These are phyloP conservation scores for Casuarina cunninghamiana DNA, from an alignment of 306 rosid genomes.

Conservation along the genomic window DNA sequence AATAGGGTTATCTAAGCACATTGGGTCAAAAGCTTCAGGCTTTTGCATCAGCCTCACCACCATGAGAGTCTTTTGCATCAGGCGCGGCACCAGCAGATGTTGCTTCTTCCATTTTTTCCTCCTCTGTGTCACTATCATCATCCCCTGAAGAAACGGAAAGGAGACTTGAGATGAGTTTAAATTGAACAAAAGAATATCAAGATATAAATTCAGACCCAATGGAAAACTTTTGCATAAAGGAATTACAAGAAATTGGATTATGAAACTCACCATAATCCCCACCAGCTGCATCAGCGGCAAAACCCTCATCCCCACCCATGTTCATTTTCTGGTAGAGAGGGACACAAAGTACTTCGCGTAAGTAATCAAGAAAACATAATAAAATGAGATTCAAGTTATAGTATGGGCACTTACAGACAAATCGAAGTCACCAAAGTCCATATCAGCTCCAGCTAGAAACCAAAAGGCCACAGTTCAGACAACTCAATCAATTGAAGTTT, in stretches of 20 bases:
- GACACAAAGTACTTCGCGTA: not conserved
- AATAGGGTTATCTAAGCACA: not conserved
- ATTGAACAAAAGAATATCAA: not conserved
- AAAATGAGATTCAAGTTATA: not conserved
- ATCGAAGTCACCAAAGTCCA: conserved; percentile 50
- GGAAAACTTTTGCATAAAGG: not conserved
- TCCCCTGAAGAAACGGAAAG: not conserved
- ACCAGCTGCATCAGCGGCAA: conserved; percentile 16
- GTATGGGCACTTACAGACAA: conserved; percentile 49
- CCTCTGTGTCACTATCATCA: conserved; percentile 30
- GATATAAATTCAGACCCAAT: not conserved
- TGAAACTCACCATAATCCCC: conserved; percentile 29
- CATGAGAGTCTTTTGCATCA: conserved; percentile 9
- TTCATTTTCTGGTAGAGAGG: conserved; percentile 26
- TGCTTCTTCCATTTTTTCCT: conserved; percentile 8
- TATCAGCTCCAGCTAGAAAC: conserved; percentile 45
- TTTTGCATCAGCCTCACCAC: not conserved
- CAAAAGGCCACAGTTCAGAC: not conserved
- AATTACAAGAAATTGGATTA: not conserved
- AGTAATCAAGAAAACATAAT: not conserved
- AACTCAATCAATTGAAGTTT: not conserved
- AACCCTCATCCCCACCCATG: conserved; percentile 31
- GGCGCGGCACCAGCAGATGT: conserved; percentile 7
- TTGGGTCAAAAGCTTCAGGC: not conserved
- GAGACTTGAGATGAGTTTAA: not conserved